Conservation (phyloP, 352 stramenopile species). For the Phytophthora boehmeriae region DNA sequence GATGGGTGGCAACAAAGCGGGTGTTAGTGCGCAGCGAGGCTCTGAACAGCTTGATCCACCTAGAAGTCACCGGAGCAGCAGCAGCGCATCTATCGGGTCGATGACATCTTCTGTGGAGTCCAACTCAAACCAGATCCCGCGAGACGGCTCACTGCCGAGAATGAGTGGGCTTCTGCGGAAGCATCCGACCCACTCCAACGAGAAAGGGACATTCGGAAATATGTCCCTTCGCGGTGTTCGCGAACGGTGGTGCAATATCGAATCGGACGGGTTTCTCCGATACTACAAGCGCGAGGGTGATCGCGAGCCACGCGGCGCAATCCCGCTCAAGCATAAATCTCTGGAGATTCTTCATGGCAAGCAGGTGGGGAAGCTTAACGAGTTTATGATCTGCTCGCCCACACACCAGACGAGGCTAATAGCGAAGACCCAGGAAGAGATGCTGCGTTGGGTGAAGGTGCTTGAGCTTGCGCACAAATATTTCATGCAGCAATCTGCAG, state of each 20-base stretch:
- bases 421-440: conserved; percentile 74
- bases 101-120: conserved; percentile 58
- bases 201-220: conserved; percentile 78
- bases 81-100: conserved; percentile 60
- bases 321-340: conserved; percentile 66
- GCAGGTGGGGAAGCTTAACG: conserved; percentile 67
- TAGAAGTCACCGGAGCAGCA: conserved; percentile 47
- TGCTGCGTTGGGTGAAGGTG: conserved; percentile 71
- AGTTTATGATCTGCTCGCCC: conserved; percentile 81
- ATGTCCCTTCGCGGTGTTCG: conserved; percentile 79
- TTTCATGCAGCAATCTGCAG: conserved; percentile 45
- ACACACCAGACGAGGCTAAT: conserved; percentile 78
- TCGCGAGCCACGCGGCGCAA: conserved; percentile 66
- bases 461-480: conserved; percentile 59
- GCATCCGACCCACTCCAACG: conserved; percentile 79
- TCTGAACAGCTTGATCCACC: conserved; percentile 44
- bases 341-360: conserved; percentile 77
- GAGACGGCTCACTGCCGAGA: conserved; percentile 39
- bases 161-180: conserved; percentile 73
- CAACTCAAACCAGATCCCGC: conserved; percentile 47
- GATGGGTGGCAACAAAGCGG: conserved; percentile 9
- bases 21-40: conserved; percentile 15
- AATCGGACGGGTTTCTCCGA: conserved; percentile 60
- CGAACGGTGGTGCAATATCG: conserved; percentile 76
- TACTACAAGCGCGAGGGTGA: conserved; percentile 89